Percentiles rank a stretch among this genome's conserved stretches.
phyloP scores from a whole-genome alignment of 352 stramenopile species.

The Globisporangium yorkense region DNA sequence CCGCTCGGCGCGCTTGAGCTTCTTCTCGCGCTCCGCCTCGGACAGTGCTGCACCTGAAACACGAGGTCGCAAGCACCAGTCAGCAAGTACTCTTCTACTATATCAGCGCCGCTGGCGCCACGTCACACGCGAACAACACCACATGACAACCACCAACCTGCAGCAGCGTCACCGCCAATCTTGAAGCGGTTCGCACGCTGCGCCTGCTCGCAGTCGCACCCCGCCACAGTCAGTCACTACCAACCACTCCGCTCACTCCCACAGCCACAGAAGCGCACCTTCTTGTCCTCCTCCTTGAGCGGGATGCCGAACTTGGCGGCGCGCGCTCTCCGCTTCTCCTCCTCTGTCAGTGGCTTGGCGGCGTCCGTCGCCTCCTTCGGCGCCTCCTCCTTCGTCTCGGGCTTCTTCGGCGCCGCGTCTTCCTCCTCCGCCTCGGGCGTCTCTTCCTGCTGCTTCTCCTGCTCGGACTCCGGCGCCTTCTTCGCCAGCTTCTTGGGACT shows the following conservation, averaged over 20 bases:
- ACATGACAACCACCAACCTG: background rate
- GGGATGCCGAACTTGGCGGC: slow-evolving; percentile 80
- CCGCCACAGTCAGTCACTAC: background rate
- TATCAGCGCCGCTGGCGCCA: background rate
- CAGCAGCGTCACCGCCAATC: slow-evolving; percentile 23
- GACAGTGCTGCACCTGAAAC: slow-evolving; percentile 1
- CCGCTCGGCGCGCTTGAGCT: slow-evolving; percentile 79
- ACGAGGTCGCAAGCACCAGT: background rate
- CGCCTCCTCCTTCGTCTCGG: background rate
- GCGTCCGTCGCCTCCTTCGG: slow-evolving; percentile 8
- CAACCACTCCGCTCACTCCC: background rate
- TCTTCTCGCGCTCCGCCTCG: slow-evolving; percentile 48
- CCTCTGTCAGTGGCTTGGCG: slow-evolving; percentile 42
- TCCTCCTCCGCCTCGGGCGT: background rate
- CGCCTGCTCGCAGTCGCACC: slow-evolving; percentile 19
- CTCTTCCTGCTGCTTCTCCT: background rate
- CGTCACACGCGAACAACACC: background rate
- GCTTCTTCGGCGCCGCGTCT: background rate
- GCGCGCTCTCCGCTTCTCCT: slow-evolving; percentile 72
- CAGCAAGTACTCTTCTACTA: no score
- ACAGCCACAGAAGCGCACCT: slow-evolving; percentile 25
- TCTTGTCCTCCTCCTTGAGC: slow-evolving; percentile 67
- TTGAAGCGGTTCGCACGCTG: slow-evolving; percentile 81
- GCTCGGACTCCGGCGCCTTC: slow-evolving; percentile 12
- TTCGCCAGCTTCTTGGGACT: slow-evolving; percentile 31